These are phyloP conservation scores for Geotrichum candidum DNA, from an alignment of 1,139 yeast genomes.

Conservation along the genomic window DNA sequence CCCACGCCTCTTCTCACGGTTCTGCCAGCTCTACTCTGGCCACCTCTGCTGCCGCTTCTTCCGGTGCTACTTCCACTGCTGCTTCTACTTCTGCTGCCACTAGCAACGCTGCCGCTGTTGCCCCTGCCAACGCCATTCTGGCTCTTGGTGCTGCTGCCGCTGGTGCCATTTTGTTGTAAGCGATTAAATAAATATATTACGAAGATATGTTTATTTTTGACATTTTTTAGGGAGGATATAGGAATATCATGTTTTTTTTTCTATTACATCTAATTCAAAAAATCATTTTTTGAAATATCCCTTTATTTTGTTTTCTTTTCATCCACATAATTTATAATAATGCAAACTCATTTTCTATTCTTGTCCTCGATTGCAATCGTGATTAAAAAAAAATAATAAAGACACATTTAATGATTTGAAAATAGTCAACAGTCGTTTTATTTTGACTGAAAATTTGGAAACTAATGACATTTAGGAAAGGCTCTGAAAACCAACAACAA, in stretches of 20 bases:
- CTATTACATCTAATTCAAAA: no score
- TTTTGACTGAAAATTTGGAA: no score
- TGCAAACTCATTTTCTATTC: not conserved
- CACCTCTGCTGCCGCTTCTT: conserved; percentile 14
- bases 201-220: no score
- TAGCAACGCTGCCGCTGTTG: conserved; percentile 21
- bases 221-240: not conserved
- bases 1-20: conserved; percentile 15
- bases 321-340: not conserved
- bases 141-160: conserved; percentile 12
- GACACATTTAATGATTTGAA: no score
- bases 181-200: no score
- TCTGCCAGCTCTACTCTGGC: conserved; percentile 23
- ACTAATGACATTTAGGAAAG: no score
- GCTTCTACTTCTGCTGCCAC: conserved; percentile 17
- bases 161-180: conserved; percentile 19
- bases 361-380: not conserved
- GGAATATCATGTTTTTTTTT: not conserved
- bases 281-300: not conserved
- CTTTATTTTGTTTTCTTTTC: not conserved
- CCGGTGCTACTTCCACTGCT: conserved; percentile 13
- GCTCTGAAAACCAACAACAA: no score
- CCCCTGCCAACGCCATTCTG: conserved; percentile 2
- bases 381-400: no score
- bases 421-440: no score